phyloP scores from a whole-genome alignment of 106 monocot genomes.

The Phalaenopsis equestris region DNA sequence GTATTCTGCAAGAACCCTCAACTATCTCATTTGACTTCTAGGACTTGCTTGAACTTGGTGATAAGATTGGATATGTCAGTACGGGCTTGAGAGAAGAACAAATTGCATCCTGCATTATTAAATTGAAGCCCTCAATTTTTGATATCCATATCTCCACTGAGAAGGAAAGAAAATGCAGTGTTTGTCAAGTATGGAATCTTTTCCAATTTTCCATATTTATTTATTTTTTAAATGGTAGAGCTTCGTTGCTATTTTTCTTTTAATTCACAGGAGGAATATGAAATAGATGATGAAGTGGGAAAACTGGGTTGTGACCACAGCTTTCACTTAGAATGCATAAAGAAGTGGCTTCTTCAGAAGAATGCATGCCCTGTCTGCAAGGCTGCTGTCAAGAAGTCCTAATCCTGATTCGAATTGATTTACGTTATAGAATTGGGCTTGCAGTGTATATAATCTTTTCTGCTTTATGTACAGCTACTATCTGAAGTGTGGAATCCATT shows the following conservation, averaged over 20 bases:
- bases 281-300: slow-evolving; percentile 66
- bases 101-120: slow-evolving; percentile 37
- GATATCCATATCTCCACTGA: slow-evolving; percentile 25
- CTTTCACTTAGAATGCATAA: slow-evolving; percentile 76
- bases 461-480: not conserved
- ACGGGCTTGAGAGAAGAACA: slow-evolving; percentile 84
- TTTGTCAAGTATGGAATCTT: slow-evolving; percentile 58
- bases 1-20: not conserved
- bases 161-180: slow-evolving; percentile 59
- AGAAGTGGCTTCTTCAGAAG: slow-evolving; percentile 85
- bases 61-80: slow-evolving; percentile 79
- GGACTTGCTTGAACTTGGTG: slow-evolving; percentile 82
- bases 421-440: not conserved
- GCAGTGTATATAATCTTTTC: not conserved
- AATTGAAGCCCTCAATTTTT: slow-evolving; percentile 35
- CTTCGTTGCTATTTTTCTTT: not conserved
- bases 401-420: not conserved
- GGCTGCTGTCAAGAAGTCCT: slow-evolving; percentile 37
- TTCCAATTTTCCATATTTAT: not conserved
- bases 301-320: slow-evolving; percentile 73
- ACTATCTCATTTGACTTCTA: slow-evolving; percentile 8
- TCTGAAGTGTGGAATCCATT: not conserved
- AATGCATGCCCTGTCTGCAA: slow-evolving; percentile 95
- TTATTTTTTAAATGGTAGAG: not conserved
- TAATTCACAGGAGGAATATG: slow-evolving; percentile 71